Base-by-base conservation (phyloP, 2,329 filamentous ascomycete genomes). In the Phoma sp. region DNA sequence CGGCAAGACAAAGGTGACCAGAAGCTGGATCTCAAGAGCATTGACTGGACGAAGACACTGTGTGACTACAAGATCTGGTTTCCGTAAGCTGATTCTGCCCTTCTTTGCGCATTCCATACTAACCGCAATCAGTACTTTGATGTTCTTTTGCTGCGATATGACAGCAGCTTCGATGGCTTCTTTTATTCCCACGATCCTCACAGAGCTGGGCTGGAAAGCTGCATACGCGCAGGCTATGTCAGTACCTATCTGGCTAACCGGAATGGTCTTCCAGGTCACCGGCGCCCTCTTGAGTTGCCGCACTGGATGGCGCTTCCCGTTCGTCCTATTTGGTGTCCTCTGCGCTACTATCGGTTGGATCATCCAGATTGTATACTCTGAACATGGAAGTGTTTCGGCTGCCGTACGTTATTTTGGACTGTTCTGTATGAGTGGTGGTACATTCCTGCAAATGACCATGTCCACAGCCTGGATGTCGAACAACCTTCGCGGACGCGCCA, bases 11-110 rank as follows among this genome's bases (percentile, higher is more conserved):
- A 77, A 58, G 77, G 78, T 9, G 67, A 65, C 35, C 62, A 78
- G 2, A 74, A 79, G 47, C 80, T 85, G 21, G 75, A 78, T 37
- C 54, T 76, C 51, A 69, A 69, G 17, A 78, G 84, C 52, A 65
- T 85, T 29, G 80, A 80, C 69, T 77, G 76, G 70, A 5, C 70
- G 40, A 66, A 66, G 39, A 81, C 81, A 6, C 65, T 85, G n/a
- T 64, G 78, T 31, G 82, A 82, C 70, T 85, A 70, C 81, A 84
- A 75, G 82, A 84, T 76, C 78, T 82, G 68, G 79, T 83, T 57
- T 82, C 82, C 70, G 82, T 82, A 25, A 71, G 78, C 33, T 77
- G 72, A 80, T 83, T 69, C 69, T 77, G 57, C 77, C 80, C 69
- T 81, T 2, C 22, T 17, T 33, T 4, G 1, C 25, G 15, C 10